phyloP scores from a whole-genome alignment of 176 grass and related monocot genomes.

The Oryza rufipogon region DNA sequence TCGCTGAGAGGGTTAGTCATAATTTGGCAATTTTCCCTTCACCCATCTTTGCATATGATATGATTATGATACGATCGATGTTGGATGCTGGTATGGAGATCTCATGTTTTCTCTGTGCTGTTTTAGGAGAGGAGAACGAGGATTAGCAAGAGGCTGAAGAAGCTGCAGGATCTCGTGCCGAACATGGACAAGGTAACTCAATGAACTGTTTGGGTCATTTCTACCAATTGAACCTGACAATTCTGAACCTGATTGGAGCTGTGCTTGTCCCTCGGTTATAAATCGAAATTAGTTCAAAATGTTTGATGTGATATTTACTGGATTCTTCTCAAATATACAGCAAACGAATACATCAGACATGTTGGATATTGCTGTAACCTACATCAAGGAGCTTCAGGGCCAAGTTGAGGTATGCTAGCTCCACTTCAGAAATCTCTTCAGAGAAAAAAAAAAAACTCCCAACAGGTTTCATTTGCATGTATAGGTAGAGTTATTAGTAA shows the following conservation, averaged over 20 bases:
- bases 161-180: conserved; percentile 87
- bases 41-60: neutral
- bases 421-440: neutral
- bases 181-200: conserved; percentile 96
- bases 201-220: neutral
- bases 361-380: conserved; percentile 86
- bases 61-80: neutral
- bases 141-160: conserved; percentile 93
- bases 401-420: conserved; percentile 72
- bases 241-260: neutral
- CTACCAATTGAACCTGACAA: neutral
- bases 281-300: neutral
- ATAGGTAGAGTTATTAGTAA: neutral
- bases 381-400: conserved; percentile 89
- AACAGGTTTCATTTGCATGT: neutral
- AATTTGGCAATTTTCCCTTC: neutral
- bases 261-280: neutral
- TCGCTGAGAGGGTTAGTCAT: conserved; percentile 81
- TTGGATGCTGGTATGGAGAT: neutral
- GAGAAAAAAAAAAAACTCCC: neutral
- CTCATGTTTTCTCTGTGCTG: neutral
- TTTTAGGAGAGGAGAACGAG: conserved; percentile 92
- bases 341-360: conserved; percentile 98
- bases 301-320: conserved; percentile 7
- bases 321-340: conserved; percentile 49